phyloP scores from a whole-genome alignment of 2,329 filamentous ascomycete genomes.

The Claviceps sp. region DNA sequence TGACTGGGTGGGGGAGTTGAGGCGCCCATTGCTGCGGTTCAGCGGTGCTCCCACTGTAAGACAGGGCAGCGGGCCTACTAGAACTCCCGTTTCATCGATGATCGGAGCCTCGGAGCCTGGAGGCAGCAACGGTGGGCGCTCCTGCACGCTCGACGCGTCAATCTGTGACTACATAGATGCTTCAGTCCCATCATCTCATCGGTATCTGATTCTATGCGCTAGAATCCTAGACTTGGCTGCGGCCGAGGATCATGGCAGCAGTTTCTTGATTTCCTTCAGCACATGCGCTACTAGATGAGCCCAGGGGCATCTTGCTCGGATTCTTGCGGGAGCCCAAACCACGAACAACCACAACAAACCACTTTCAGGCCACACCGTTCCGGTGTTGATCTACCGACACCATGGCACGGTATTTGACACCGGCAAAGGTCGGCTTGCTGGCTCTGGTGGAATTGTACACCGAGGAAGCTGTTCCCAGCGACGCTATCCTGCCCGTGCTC shows the following conservation, averaged over 20 bases:
- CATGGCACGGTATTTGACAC: slow-evolving; percentile 79
- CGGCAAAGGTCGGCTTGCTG: slow-evolving; percentile 73
- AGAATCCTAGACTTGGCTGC: neutral
- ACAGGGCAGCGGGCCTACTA: too few species aligned
- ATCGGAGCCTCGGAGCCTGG: too few species aligned
- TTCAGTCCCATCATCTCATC: too few species aligned
- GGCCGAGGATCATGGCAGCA: neutral
- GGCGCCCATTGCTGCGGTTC: too few species aligned
- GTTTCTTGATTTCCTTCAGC: neutral
- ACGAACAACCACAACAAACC: neutral
- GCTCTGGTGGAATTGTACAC: slow-evolving; percentile 72
- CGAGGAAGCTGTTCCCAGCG: slow-evolving; percentile 52
- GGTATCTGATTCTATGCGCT: neutral
- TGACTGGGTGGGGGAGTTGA: too few species aligned
- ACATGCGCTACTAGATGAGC: neutral
- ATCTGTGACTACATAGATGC: neutral
- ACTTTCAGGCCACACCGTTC: neutral
- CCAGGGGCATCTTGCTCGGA: neutral
- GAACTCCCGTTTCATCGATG: too few species aligned
- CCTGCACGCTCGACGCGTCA: neutral
- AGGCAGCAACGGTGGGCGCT: neutral
- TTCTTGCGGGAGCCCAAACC: neutral
- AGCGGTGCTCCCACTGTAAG: too few species aligned
- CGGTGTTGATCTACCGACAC: neutral
- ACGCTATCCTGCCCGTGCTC: slow-evolving; percentile 60